Evolutionary conservation across 352 stramenopile genomes (phyloP).

Genomic region (Phytophthora pistaciae): DNA sequence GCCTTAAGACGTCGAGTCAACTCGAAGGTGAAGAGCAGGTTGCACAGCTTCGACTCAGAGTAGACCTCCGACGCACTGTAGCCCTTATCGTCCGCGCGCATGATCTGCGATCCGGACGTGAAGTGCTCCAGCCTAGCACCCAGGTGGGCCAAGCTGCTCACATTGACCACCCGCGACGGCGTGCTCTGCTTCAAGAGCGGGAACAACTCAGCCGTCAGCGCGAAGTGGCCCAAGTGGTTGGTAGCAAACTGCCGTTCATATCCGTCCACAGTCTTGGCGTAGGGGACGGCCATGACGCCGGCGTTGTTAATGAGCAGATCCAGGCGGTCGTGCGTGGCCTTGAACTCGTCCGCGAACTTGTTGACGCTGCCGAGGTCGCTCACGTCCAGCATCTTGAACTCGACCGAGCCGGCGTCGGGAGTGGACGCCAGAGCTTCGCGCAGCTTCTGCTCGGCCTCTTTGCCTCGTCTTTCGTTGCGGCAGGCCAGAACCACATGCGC

Average conservation of each 20-base stretch:
- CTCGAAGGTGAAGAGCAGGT: constrained; percentile 63
- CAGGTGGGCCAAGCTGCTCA: constrained; percentile 48
- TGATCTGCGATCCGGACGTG: constrained; percentile 18
- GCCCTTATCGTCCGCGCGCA: constrained; percentile 8
- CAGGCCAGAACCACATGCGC: constrained; percentile 44
- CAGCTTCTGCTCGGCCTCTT: constrained; percentile 33
- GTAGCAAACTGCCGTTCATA: constrained; percentile 41
- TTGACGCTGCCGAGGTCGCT: constrained; percentile 50
- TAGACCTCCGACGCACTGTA: constrained; percentile 46
- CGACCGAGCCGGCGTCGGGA: constrained; percentile 32
- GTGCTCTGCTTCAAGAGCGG: constrained; percentile 41
- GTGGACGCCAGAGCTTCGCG: constrained; percentile 10
- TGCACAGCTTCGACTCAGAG: constrained; percentile 56
- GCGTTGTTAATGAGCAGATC: constrained; percentile 50
- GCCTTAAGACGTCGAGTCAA: constrained; percentile 43
- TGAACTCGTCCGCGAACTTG: constrained; percentile 54
- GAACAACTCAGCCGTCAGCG: constrained; percentile 54
- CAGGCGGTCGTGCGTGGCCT: constrained; percentile 35
- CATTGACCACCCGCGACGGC: constrained; percentile 30
- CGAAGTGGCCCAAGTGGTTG: constrained; percentile 43
- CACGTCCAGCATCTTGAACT: constrained; percentile 66
- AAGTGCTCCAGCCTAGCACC: constrained; percentile 26
- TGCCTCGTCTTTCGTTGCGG: constrained; percentile 33
- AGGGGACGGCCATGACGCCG: constrained; percentile 29
- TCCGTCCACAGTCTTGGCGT: constrained; percentile 27